Evolutionary conservation across 495 filamentous ascomycete species (phyloP), one percentile per base, ranked within the genome.

Genomic region (Endocarpon pusillum): DNA sequence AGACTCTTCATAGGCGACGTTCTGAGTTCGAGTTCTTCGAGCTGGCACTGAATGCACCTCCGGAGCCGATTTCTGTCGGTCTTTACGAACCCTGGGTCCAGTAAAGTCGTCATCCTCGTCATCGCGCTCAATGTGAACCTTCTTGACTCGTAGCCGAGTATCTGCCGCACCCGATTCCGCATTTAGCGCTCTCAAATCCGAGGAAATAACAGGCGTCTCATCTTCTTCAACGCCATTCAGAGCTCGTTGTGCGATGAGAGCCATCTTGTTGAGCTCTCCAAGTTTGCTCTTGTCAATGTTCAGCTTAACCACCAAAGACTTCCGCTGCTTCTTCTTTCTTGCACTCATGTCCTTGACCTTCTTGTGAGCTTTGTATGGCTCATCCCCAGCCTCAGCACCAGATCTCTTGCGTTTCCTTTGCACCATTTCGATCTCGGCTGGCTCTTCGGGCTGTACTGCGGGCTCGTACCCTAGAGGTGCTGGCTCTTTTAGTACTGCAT

Each of bases 251-350:
- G 12, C 12, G 19, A 31, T 31, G 12, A 14, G 7, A 31, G 19
- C 25, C 18, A 32, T 6, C 1, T 32, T 2, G 17, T 18, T 23
- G 14, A 41, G 31, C 16, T 23, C 21, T 16, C 32, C 36, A 19
- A 51, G 28, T 10, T 39, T 43, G 5, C 7, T 1, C 19, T 36
- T 38, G 4, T 42, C 38, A n/a, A 51, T 35, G 7, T 3, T n/a
- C 12, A 51, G 33, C 18, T 33, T 47, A 3, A 49, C 22, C 8
- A 22, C 33, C 18, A 51, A 31, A 15, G 28, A 23, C 3, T 18
- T 20, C n/a, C 36, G 26, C 32, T 49, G 33, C 29, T 49, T 43
- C 45, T n/a, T 48, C 42, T 37, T 28, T 28, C 4, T 47, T 29
- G 4, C 34, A 33, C 14, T 33, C 33, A 14, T 46, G 23, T 16